Evolutionary conservation across 768 basidiomycete species (phyloP), one percentile per base, ranked within the genome.

Genomic region (Trichaptum fuscoviolaceum): DNA sequence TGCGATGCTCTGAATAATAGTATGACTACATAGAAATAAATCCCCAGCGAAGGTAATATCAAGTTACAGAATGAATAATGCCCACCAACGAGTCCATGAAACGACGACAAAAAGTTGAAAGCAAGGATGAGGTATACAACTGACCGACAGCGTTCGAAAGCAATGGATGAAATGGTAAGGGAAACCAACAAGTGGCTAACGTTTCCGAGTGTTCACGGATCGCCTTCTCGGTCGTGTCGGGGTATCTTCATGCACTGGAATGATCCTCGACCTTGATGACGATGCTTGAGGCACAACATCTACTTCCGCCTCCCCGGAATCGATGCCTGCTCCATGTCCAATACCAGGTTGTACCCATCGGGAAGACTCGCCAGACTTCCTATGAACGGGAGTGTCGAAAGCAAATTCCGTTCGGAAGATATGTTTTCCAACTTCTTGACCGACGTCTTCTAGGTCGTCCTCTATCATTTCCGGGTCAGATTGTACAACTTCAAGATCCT

Each of bases 221-320:
- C 84, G 82, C 74, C 81, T 77, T 65, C 87, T 82, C 23, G 87
- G 86, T 65, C 86, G 79, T 25, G 88, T 88, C 42, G 88, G 87
- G 0, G 87, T 87, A 71, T 88, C 86, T 66, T 84, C 82, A 64
- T 71, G 78, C 26, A 76, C 63, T 25, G 77, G 77, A 18, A 80
- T 76, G 57, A 77, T 74, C 58, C 80, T 79, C 64, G 76, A 75
- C 1, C 74, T 71, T 62, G 73, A 64, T 64, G 75, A 72, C 18
- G 69, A 73, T 35, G 69, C 63, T 18, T 64, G 67, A 68, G 69
- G 73, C 67, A 69, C 65, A 70, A 63, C 72, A 72, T 69, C 75
- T 69, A 52, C 20, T 52, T 52, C 42, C 5, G 15, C 42, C 42
- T 52, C 42, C 42, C 2, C 42, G 42, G 42, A 52, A 15, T n/a